phyloP scores from a whole-genome alignment of 495 filamentous ascomycete genomes.

The Penicillium paradoxum region DNA sequence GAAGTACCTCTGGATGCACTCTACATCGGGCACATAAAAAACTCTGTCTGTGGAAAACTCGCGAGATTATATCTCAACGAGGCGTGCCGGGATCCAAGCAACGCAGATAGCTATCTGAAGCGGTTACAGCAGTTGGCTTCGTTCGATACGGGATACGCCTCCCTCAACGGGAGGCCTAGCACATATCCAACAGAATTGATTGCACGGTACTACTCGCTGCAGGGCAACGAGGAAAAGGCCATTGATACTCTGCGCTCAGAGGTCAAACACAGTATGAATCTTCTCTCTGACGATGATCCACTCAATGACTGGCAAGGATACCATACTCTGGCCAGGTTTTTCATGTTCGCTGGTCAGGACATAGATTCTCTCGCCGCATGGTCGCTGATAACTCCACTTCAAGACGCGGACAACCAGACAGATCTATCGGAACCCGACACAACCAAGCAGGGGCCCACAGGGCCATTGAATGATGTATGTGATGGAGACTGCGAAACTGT shows the following conservation, averaged over 20 bases:
- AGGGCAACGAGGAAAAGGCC: conserved; percentile 20
- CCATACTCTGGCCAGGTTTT: conserved; percentile 17
- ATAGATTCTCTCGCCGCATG: conserved; percentile 16
- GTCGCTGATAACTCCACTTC: conserved; percentile 11
- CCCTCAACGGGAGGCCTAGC: not conserved
- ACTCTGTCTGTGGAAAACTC: not conserved
- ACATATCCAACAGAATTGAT: conserved; percentile 8
- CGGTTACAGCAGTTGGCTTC: not conserved
- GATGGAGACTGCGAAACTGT: conserved; percentile 20
- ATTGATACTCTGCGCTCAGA: conserved; percentile 23
- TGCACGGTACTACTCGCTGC: conserved; percentile 26
- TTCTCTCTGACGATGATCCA: conserved; percentile 40
- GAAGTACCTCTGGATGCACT: not conserved
- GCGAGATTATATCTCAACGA: conserved; percentile 1
- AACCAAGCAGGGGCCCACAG: not conserved
- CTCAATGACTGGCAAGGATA: conserved; percentile 40
- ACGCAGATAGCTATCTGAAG: not conserved
- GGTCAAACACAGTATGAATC: conserved; percentile 33
- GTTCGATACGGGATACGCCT: not conserved
- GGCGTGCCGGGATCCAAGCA: not conserved
- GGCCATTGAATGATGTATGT: conserved; percentile 13
- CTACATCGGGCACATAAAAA: not conserved
- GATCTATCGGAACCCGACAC: not conserved
- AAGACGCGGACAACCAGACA: not conserved
- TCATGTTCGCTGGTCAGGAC: conserved; percentile 16